Conservation (phyloP, 768 basidiomycete species). For the Naganishia kalamii region DNA sequence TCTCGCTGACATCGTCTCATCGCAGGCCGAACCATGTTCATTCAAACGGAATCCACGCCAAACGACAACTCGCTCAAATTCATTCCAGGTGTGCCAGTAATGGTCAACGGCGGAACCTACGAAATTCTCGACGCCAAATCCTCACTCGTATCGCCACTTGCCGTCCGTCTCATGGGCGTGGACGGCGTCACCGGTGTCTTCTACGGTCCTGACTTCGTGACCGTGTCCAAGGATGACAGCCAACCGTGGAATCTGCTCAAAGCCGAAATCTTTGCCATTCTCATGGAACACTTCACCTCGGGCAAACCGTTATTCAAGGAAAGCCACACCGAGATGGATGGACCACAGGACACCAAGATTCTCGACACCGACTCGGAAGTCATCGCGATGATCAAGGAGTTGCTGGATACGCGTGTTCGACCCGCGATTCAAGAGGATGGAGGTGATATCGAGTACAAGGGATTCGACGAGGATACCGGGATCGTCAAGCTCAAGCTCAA, state of each 20-base stretch:
- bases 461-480: slow-evolving; percentile 71
- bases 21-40: slow-evolving; percentile 75
- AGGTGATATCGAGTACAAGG: slow-evolving; percentile 92
- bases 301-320: slow-evolving; percentile 72
- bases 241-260: slow-evolving; percentile 78
- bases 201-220: slow-evolving; percentile 97
- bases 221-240: slow-evolving; percentile 66
- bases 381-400: slow-evolving; percentile 97
- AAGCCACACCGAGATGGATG: slow-evolving; percentile 64
- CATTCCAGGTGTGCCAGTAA: slow-evolving; percentile 84
- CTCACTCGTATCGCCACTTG: slow-evolving; percentile 86
- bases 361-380: slow-evolving; percentile 92
- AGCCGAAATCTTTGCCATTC: slow-evolving; percentile 87
- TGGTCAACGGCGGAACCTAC: slow-evolving; percentile 73
- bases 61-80: slow-evolving; percentile 98
- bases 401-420: slow-evolving; percentile 86
- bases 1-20: neutral
- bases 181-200: slow-evolving; percentile 84
- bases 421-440: slow-evolving; percentile 99
- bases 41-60: slow-evolving; percentile 94
- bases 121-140: slow-evolving; percentile 88
- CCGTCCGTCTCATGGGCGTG: slow-evolving; percentile 86
- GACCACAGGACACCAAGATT: slow-evolving; percentile 87
- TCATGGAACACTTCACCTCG: slow-evolving; percentile 98
- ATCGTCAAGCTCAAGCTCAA: slow-evolving; percentile 84